A percentile compares a stretch with the other conserved stretches of the same genome.
Conservation (phyloP, 1,139 yeast species). For the Yamadazyma atlantica region DNA sequence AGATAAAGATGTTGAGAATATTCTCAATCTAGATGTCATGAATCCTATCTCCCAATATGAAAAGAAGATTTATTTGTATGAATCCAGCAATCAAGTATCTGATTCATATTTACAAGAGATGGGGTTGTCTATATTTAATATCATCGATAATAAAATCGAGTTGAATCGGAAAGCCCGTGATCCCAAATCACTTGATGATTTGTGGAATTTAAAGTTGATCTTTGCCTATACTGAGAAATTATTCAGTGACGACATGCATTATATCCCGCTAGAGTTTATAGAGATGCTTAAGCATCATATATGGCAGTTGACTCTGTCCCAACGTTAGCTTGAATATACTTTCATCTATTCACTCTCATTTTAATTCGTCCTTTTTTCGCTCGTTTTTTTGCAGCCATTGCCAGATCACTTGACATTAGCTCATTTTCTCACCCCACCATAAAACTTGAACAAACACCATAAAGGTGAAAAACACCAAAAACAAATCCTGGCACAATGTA, state of each 20-base stretch:
- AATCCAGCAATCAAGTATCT: slow-evolving; percentile 17
- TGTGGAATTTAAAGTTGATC: slow-evolving; percentile 65
- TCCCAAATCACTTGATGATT: slow-evolving; percentile 52
- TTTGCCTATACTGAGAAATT: slow-evolving; percentile 59
- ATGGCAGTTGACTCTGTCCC: slow-evolving; percentile 25
- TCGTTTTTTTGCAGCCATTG: slow-evolving; percentile 1
- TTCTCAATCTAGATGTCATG: slow-evolving; percentile 22
- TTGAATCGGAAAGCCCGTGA: slow-evolving; percentile 41
- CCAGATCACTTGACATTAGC: slow-evolving; percentile 2
- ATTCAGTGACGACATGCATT: slow-evolving; percentile 32
- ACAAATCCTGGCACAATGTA: no score
- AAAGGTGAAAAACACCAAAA: no score
- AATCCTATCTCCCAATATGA: slow-evolving; percentile 32
- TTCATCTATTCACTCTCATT: neutral
- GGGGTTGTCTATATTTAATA: slow-evolving; percentile 43
- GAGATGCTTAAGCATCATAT: slow-evolving; percentile 50
- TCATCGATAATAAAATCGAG: slow-evolving; percentile 58
- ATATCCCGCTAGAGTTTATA: slow-evolving; percentile 48
- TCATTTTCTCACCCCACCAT: neutral
- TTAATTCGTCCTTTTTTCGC: neutral
- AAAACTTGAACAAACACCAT: no score
- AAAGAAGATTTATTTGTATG: slow-evolving; percentile 33
- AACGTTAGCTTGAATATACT: no score
- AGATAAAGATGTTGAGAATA: slow-evolving; percentile 23
- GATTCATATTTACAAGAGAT: slow-evolving; percentile 17